These are phyloP conservation scores for Tulasnella sp. DNA, from an alignment of 768 basidiomycete species.

Conservation along the genomic window DNA sequence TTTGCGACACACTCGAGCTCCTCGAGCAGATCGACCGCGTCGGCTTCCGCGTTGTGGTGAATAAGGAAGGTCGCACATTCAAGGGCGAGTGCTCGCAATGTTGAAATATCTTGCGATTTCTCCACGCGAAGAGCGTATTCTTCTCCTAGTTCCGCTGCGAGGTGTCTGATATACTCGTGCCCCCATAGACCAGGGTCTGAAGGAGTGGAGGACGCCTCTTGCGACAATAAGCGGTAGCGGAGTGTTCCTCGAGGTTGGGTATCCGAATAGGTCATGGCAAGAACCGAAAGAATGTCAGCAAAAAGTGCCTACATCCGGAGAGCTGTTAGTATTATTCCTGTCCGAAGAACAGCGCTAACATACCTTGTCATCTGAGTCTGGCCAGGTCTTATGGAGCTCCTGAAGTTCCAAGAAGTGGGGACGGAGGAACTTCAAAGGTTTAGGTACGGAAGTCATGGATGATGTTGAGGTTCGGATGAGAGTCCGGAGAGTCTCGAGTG, in stretches of 20 bases:
- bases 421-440: conserved; percentile 95
- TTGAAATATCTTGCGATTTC: conserved; percentile 51
- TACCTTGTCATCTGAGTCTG: conserved; percentile 73
- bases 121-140: conserved; percentile 73
- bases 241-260: conserved; percentile 95
- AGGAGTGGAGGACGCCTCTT: conserved; percentile 60
- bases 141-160: conserved; percentile 93
- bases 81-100: conserved; percentile 69
- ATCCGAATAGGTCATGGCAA: conserved; percentile 99
- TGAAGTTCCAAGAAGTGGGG: conserved; percentile 89
- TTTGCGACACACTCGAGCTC: conserved; percentile 86
- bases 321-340: not conserved
- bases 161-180: conserved; percentile 96
- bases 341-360: not conserved
- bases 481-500: conserved; percentile 88
- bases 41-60: conserved; percentile 93
- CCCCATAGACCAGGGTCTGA: conserved; percentile 96
- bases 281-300: conserved; percentile 93
- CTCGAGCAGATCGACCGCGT: conserved; percentile 92
- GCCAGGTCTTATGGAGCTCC: conserved; percentile 76
- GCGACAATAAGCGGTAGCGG: conserved; percentile 81
- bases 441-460: conserved; percentile 98
- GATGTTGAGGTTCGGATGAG: conserved; percentile 95
- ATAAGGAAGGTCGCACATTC: conserved; percentile 88
- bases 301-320: conserved; percentile 66